Base-by-base conservation (phyloP, 2,329 filamentous ascomycete genomes). In the Chrysosporium queenslandicum region DNA sequence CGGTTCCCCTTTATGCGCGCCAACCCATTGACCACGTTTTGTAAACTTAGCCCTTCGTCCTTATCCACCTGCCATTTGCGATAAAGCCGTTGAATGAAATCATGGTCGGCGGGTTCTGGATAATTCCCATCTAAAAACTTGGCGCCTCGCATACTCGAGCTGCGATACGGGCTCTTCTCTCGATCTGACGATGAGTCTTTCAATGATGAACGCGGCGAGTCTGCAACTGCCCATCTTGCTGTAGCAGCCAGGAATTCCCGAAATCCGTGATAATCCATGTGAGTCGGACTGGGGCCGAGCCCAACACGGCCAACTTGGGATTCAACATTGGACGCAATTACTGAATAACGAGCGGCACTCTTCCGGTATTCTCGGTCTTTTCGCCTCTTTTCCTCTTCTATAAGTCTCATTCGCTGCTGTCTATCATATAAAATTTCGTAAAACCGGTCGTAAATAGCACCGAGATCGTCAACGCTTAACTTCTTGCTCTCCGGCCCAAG, bases 211-310 rank as follows among this genome's bases (percentile, higher is more conserved):
- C 78, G 75, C 3, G 88, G 87, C 0, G 87, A 83, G 65, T 97
- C 92, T 0, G 88, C 87, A 25, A 94, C 83, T 1, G 92, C 92
- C 92, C 92, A 98, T 72, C 83, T 91, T 1, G 89, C 80, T 60
- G 96, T 86, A 43, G 82, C 84, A 3, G 92, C 89, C 41, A 98
- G 74, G 61, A 98, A 97, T 62, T 97, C 90, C 53, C 91, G 78
- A 70, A 97, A 98, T 1, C 86, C 89, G 67, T 95, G 87, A 63
- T 97, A 98, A 67, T 97, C 90, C 92, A 98, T 98, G 59, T 90
- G 77, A 25, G 85, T 94, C 12, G 88, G 87, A 67, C 88, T 96
- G 5, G 88, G 85, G 0, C 90, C 91, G 1, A 96, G 76, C 0
- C 87, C 91, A 16, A 96, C 88, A 49, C 91, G 80, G 0, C 89